phyloP scores from a whole-genome alignment of 2,329 filamentous ascomycete species.

The Fusarium musae region DNA sequence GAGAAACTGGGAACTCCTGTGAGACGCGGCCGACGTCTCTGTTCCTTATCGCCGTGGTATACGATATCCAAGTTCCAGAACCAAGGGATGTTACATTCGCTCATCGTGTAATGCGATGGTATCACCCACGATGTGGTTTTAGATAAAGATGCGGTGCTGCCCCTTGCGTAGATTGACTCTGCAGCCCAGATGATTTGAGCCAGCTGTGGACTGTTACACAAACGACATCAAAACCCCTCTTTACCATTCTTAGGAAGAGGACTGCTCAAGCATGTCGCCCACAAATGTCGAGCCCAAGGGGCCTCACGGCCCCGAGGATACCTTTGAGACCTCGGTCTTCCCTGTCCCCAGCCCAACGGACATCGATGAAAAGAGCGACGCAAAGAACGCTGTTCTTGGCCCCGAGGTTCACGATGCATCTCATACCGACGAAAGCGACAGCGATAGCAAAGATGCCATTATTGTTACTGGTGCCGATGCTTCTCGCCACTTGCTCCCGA shows the following conservation, averaged over 20 bases:
- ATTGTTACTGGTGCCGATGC: constrained; percentile 65
- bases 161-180: neutral
- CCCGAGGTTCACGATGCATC: constrained; percentile 6
- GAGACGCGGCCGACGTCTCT: neutral
- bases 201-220: neutral
- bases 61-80: constrained; percentile 7
- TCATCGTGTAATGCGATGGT: constrained; percentile 20
- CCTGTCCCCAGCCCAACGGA: constrained; percentile 17
- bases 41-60: constrained; percentile 3
- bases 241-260: neutral
- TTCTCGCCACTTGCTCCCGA: constrained; percentile 58
- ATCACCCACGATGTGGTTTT: neutral
- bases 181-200: neutral
- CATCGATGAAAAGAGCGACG: constrained; percentile 27
- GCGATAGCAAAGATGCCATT: constrained; percentile 55
- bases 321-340: constrained; percentile 30
- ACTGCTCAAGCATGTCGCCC: constrained; percentile 6
- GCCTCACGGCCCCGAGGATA: constrained; percentile 4
- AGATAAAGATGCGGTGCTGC: constrained; percentile 4
- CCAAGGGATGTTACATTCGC: constrained; percentile 5
- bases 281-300: constrained; percentile 9
- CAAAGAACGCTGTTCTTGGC: constrained; percentile 1
- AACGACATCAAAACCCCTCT: neutral
- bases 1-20: neutral
- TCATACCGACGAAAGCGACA: constrained; percentile 46